Percentiles rank a stretch among this genome's conserved stretches.
Evolutionary conservation across 2,329 filamentous ascomycete genomes (phyloP).

Genomic region (Myotisia sp.): DNA sequence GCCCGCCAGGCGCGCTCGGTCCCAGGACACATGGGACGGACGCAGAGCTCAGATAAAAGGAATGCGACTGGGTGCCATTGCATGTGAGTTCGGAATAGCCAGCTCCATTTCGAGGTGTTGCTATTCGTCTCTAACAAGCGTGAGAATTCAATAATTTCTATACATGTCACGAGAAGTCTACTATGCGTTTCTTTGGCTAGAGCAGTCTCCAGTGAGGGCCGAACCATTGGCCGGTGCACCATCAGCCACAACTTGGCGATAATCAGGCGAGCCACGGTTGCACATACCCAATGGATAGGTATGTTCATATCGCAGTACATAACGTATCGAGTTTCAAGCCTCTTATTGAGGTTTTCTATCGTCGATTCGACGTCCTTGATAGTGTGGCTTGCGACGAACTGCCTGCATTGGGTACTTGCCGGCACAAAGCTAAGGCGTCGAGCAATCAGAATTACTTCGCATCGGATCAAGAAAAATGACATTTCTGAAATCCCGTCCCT

Average conservation of each 20-base stretch:
- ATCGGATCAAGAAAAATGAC: slow-evolving; percentile 38
- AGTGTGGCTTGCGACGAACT: slow-evolving; percentile 10
- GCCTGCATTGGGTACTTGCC: slow-evolving; percentile 17
- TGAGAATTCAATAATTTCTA: slow-evolving; percentile 61
- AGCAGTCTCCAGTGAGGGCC: slow-evolving; percentile 38
- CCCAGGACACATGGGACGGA: slow-evolving; percentile 36
- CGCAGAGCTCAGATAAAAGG: slow-evolving; percentile 45
- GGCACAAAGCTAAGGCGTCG: slow-evolving; percentile 27
- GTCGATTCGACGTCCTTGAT: slow-evolving; percentile 29
- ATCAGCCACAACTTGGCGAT: slow-evolving; percentile 67
- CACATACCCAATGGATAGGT: slow-evolving; percentile 52
- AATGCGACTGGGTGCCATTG: slow-evolving; percentile 54
- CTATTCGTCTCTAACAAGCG: slow-evolving; percentile 51
- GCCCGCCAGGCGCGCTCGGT: slow-evolving; percentile 49
- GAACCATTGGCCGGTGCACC: slow-evolving; percentile 59
- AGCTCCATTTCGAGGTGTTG: slow-evolving; percentile 48
- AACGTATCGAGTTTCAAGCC: slow-evolving; percentile 43
- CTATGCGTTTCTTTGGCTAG: slow-evolving; percentile 51
- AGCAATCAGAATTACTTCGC: slow-evolving; percentile 36
- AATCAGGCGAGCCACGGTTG: slow-evolving; percentile 54
- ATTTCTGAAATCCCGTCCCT: slow-evolving; percentile 41
- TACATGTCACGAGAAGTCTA: slow-evolving; percentile 54
- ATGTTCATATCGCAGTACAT: slow-evolving; percentile 37
- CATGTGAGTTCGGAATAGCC: slow-evolving; percentile 50
- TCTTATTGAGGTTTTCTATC: slow-evolving; percentile 40